phyloP scores from a whole-genome alignment of 495 filamentous ascomycete species.

The Daldinia vernicosa region DNA sequence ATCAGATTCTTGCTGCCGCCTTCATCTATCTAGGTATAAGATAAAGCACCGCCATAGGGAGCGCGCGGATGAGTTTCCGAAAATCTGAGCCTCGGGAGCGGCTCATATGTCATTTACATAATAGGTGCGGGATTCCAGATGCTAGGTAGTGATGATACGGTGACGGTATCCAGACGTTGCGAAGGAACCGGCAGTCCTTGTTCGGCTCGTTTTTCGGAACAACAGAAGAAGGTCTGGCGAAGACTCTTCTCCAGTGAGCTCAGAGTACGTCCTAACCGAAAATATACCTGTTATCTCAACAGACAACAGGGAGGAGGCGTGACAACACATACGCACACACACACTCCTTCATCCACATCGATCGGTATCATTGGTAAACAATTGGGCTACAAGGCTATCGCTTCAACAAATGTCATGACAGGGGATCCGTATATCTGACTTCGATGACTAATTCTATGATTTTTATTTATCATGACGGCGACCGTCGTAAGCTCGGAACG shows the following conservation, averaged over 20 bases:
- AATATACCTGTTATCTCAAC: not conserved
- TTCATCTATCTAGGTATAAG: slow-evolving; percentile 25
- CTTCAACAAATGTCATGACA: slow-evolving; percentile 16
- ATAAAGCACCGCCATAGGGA: slow-evolving; percentile 21
- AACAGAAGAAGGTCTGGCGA: slow-evolving; percentile 3
- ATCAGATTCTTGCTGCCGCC: slow-evolving; percentile 10
- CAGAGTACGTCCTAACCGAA: slow-evolving; percentile 11
- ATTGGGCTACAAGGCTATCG: slow-evolving; percentile 11
- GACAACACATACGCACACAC: too few relatives aligned
- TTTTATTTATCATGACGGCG: slow-evolving; percentile 24
- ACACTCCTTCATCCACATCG: slow-evolving; percentile 12
- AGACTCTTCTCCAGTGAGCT: slow-evolving; percentile 3
- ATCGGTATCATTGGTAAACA: slow-evolving; percentile 15
- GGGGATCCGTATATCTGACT: slow-evolving; percentile 21
- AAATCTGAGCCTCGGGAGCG: not conserved
- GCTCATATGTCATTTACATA: not conserved
- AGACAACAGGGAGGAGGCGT: slow-evolving; percentile 1
- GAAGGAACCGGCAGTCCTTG: slow-evolving; percentile 3
- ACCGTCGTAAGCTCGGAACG: slow-evolving; percentile 28
- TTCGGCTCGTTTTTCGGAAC: slow-evolving; percentile 10
- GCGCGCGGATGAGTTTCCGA: slow-evolving; percentile 17
- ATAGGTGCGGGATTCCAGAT: slow-evolving; percentile 19
- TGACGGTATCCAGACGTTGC: slow-evolving; percentile 24
- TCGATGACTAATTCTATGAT: slow-evolving; percentile 8
- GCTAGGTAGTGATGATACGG: slow-evolving; percentile 19